Conservation (phyloP, 2,329 filamentous ascomycete genomes). For the Beauveria sp. region DNA sequence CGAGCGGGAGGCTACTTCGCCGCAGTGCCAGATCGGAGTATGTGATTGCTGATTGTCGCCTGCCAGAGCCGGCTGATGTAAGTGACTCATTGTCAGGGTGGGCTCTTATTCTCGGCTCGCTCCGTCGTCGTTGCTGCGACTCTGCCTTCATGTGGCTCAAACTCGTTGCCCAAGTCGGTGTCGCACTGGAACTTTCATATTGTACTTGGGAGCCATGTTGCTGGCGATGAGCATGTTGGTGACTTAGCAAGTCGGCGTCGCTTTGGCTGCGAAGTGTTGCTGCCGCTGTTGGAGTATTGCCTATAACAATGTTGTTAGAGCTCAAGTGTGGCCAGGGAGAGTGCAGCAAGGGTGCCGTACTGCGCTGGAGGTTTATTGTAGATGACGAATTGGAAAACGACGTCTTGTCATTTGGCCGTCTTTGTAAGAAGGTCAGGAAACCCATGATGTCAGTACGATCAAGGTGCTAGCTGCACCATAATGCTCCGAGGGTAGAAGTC, state of each 20-base stretch:
- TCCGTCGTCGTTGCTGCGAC: background rate
- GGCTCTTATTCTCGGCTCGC: background rate
- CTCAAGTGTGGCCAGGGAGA: background rate
- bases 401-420: background rate
- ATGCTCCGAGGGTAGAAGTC: background rate
- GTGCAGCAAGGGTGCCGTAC: background rate
- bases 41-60: background rate
- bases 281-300: background rate
- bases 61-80: background rate
- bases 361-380: background rate
- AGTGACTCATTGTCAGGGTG: background rate
- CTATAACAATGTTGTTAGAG: background rate
- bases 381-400: background rate
- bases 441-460: background rate
- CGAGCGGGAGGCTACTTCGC: background rate
- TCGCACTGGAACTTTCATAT: background rate
- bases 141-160: background rate
- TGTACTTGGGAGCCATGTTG: background rate
- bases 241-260: background rate
- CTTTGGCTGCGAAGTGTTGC: background rate
- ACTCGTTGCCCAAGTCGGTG: background rate
- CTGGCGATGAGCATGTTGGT: background rate
- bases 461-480: background rate
- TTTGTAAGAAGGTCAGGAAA: constrained; percentile 4
- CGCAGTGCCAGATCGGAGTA: background rate